Percentiles rank a stretch among this genome's conserved stretches.
These are phyloP conservation scores for Handroanthus guayacan DNA, from an alignment of 257 asterid species.

Conservation along the genomic window DNA sequence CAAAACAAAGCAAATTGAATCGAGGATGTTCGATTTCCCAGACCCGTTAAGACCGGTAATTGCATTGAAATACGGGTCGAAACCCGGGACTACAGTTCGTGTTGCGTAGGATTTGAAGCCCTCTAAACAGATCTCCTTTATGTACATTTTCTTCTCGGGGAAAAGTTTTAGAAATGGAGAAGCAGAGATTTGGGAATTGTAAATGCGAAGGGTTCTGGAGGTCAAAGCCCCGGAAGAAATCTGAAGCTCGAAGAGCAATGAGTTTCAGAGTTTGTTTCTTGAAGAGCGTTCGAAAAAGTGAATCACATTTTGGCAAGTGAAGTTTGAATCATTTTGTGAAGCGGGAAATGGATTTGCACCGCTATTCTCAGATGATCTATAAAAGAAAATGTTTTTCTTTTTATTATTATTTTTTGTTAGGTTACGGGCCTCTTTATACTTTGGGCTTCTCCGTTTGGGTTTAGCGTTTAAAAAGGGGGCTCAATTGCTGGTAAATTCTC, in stretches of 20 bases:
- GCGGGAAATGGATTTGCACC: conserved; percentile 26
- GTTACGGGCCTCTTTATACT: too few relatives aligned
- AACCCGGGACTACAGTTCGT: conserved; percentile 88
- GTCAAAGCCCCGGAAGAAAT: conserved; percentile 25
- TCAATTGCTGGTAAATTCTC: too few relatives aligned
- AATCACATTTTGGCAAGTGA: not conserved
- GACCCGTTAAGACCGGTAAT: conserved; percentile 96
- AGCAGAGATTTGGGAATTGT: conserved; percentile 4
- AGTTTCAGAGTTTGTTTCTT: not conserved
- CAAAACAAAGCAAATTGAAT: conserved; percentile 93
- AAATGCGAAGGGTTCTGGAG: conserved; percentile 23
- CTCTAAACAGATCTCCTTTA: conserved; percentile 90
- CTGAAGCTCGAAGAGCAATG: not conserved
- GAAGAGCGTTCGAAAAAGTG: not conserved
- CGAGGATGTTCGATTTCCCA: conserved; percentile 96
- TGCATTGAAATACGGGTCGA: conserved; percentile 94
- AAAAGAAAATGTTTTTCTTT: too few relatives aligned
- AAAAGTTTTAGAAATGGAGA: conserved; percentile 13
- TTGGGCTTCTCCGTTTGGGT: too few relatives aligned
- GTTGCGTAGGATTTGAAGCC: conserved; percentile 98
- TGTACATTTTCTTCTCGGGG: conserved; percentile 53
- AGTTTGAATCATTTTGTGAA: conserved; percentile 20
- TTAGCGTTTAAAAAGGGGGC: too few relatives aligned
- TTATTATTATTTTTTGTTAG: too few relatives aligned
- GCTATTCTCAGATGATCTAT: too few relatives aligned